Conservation (phyloP, 2,329 filamentous ascomycete species). For the Verticillium nubilum region DNA sequence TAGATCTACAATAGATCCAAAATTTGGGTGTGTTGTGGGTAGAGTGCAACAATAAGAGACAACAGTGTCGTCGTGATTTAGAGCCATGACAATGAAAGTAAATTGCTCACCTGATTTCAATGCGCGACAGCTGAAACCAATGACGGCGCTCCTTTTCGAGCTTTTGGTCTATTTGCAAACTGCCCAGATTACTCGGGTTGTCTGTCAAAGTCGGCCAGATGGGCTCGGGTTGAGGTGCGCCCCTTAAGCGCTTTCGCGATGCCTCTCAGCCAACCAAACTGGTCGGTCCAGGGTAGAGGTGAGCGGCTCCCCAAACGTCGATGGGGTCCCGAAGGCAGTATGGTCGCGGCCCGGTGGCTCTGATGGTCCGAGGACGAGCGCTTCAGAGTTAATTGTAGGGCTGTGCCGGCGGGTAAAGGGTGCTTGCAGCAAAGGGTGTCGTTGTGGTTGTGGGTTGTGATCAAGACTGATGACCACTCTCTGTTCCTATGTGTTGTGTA, state of each 20-base stretch:
- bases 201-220: neutral
- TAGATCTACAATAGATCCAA: neutral
- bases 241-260: slow-evolving; percentile 11
- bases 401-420: neutral
- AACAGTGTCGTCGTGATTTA: slow-evolving; percentile 1
- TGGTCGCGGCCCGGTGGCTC: neutral
- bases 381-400: neutral
- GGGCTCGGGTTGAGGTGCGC: slow-evolving; percentile 3
- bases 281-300: slow-evolving; percentile 6
- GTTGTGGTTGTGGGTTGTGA: neutral
- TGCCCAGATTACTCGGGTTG: neutral
- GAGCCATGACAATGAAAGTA: neutral
- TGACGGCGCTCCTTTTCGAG: neutral
- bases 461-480: neutral
- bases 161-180: neutral
- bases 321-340: neutral
- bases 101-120: slow-evolving; percentile 10
- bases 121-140: neutral
- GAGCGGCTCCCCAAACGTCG: slow-evolving; percentile 15
- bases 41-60: slow-evolving; percentile 9
- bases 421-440: neutral
- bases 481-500: neutral
- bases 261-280: slow-evolving; percentile 13
- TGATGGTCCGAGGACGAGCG: neutral
- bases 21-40: slow-evolving; percentile 1